Evolutionary conservation across 2,329 filamentous ascomycete species (phyloP).

Genomic region (Fusarium siculi): DNA sequence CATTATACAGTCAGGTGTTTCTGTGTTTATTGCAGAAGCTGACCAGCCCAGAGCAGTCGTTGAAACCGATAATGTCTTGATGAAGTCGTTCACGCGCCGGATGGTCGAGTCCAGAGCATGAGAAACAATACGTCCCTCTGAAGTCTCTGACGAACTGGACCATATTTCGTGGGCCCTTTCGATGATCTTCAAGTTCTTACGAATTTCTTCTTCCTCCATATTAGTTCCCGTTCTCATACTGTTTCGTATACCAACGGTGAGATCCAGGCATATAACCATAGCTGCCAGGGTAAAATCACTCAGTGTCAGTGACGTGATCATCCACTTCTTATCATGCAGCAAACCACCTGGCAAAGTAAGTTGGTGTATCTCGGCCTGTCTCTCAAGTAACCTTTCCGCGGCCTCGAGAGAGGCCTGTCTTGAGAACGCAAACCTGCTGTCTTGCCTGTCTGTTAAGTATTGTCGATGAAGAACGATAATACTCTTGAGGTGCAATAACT

Average conservation of each 20-base stretch:
- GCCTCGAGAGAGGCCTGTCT: slow-evolving; percentile 43
- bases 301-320: slow-evolving; percentile 55
- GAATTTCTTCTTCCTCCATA: not conserved
- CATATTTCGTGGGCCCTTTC: slow-evolving; percentile 38
- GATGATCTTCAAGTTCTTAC: slow-evolving; percentile 16
- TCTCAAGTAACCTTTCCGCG: slow-evolving; percentile 39
- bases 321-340: slow-evolving; percentile 56
- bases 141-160: not conserved
- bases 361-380: slow-evolving; percentile 46
- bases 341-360: slow-evolving; percentile 55
- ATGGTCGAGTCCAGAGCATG: slow-evolving; percentile 37
- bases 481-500: slow-evolving; percentile 47
- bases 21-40: accelerated
- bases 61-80: not conserved
- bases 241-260: slow-evolving; percentile 37
- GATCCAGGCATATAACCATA: slow-evolving; percentile 60
- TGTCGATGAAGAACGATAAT: slow-evolving; percentile 48
- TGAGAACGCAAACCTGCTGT: slow-evolving; percentile 24
- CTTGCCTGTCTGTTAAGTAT: slow-evolving; percentile 37
- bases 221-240: not conserved
- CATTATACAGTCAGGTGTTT: accelerated
- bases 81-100: not conserved
- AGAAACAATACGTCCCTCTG: slow-evolving; percentile 36
- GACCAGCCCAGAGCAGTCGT: accelerated
- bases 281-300: slow-evolving; percentile 64